Evolutionary conservation across 139 green algal genomes (phyloP).

Genomic region (Chlamydomonas sp.): DNA sequence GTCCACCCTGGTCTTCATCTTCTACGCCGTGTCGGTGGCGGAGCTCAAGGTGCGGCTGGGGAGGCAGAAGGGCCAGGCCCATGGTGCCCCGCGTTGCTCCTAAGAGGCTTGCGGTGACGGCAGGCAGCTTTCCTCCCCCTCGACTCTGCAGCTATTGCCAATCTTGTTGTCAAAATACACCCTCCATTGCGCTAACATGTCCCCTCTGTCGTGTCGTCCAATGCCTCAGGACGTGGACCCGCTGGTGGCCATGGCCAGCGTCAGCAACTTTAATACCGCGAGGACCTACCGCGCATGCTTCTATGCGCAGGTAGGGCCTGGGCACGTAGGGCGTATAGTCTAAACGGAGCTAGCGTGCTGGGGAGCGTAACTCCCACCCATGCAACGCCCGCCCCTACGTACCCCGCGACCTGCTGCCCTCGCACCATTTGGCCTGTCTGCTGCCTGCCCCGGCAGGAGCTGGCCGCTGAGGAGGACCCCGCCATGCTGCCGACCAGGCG

Average conservation of each 20-base stretch:
- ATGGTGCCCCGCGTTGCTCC: no score
- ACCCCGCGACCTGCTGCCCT: not conserved
- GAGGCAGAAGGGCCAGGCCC: not conserved
- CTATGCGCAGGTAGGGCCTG: slow-evolving; percentile 2
- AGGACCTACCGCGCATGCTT: slow-evolving; percentile 17
- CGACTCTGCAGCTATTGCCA: no score
- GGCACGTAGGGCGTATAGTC: no score
- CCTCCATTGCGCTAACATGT: no score
- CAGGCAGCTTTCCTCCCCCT: not conserved
- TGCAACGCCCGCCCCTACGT: no score
- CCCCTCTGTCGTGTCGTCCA: not conserved
- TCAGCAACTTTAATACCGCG: no score
- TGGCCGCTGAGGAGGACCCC: slow-evolving; percentile 8
- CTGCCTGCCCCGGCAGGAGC: not conserved
- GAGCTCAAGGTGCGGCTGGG: not conserved
- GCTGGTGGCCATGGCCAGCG: slow-evolving; percentile 20
- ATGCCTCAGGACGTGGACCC: not conserved
- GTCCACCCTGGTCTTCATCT: slow-evolving; percentile 17
- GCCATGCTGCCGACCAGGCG: not conserved
- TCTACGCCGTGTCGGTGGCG: slow-evolving; percentile 11
- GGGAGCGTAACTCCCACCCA: no score
- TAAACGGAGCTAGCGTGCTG: no score
- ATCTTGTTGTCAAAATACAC: no score
- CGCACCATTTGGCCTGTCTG: not conserved
- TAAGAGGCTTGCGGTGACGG: not conserved